Evolutionary conservation across 2,329 filamentous ascomycete species (phyloP).

Genomic region (Fusarium albosuccineum): DNA sequence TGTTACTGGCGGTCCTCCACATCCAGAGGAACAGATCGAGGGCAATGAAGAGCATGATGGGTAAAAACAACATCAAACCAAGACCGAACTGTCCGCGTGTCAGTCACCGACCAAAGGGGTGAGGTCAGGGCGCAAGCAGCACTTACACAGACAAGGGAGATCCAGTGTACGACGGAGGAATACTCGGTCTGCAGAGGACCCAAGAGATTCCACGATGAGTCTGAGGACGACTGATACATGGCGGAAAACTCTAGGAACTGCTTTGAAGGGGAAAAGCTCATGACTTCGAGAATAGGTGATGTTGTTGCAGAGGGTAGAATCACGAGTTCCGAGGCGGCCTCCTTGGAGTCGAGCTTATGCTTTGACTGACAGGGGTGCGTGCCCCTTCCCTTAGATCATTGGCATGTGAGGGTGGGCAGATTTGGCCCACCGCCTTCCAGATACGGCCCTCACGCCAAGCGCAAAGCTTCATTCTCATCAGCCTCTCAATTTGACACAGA

Average conservation of each 20-base stretch:
- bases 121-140: conserved; percentile 4
- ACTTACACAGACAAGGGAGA: conserved; percentile 57
- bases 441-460: conserved; percentile 29
- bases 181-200: conserved; percentile 48
- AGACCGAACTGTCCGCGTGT: conserved; percentile 55
- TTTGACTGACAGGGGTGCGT: conserved; percentile 19
- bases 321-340: conserved; percentile 39
- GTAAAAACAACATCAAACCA: conserved; percentile 61
- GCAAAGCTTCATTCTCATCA: conserved; percentile 27
- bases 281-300: conserved; percentile 38
- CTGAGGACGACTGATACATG: conserved; percentile 45
- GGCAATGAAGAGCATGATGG: conserved; percentile 61
- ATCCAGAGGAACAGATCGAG: conserved; percentile 67
- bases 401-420: conserved; percentile 31
- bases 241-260: conserved; percentile 27
- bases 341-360: conserved; percentile 31
- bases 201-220: conserved; percentile 45
- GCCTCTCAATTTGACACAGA: conserved; percentile 29
- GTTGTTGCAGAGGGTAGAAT: conserved; percentile 39
- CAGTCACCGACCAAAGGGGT: conserved; percentile 24
- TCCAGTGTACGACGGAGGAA: conserved; percentile 51
- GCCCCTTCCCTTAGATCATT: conserved; percentile 21
- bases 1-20: conserved; percentile 58
- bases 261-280: conserved; percentile 40
- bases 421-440: conserved; percentile 46